phyloP scores from a whole-genome alignment of 2,329 filamentous ascomycete species.

The Pseudogymnoascus sp. region DNA sequence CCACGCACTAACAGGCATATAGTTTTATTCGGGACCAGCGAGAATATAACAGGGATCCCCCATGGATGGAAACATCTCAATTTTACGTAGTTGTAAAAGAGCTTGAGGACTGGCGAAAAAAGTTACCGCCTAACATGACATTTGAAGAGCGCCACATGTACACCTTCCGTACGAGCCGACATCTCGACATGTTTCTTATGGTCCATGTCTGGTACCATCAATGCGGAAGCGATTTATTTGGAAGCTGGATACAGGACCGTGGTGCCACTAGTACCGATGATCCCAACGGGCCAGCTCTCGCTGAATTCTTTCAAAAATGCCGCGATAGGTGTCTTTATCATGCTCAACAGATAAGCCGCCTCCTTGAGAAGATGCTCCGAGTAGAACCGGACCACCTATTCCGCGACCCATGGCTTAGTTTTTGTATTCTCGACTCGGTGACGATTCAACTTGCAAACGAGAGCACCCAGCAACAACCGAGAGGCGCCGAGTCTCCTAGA shows the following conservation, averaged over 20 bases:
- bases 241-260: constrained; percentile 15
- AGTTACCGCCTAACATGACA: background rate
- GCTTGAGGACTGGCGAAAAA: constrained; percentile 7
- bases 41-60: background rate
- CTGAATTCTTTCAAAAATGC: constrained; percentile 7
- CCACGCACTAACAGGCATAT: background rate
- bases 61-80: constrained; percentile 1
- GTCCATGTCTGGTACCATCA: constrained; percentile 10
- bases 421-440: constrained; percentile 6
- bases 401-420: constrained; percentile 2
- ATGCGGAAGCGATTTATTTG: background rate
- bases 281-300: constrained; percentile 8
- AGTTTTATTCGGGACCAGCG: background rate
- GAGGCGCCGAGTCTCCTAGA: background rate
- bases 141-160: constrained; percentile 9
- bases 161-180: constrained; percentile 5
- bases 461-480: background rate
- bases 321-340: background rate
- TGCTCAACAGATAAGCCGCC: background rate
- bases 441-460: background rate
- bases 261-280: constrained; percentile 14
- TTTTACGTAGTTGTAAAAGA: constrained; percentile 6
- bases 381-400: constrained; percentile 7
- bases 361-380: constrained; percentile 4
- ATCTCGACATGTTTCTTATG: constrained; percentile 12